Conservation (phyloP, 768 basidiomycete genomes). For the Collybia sordida region DNA sequence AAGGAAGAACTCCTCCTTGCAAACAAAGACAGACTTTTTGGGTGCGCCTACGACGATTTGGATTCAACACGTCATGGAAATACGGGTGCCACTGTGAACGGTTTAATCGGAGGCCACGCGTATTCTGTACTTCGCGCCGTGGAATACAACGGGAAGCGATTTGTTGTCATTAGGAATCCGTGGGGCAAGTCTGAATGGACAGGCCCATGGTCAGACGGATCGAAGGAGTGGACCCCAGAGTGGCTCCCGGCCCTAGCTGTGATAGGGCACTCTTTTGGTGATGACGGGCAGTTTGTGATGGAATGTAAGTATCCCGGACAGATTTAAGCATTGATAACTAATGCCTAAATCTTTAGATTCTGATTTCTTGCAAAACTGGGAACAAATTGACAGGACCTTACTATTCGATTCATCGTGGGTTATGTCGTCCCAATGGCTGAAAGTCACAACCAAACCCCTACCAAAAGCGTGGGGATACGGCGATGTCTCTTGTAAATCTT, state of each 20-base stretch:
- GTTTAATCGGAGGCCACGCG: conserved; percentile 40
- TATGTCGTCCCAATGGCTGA: conserved; percentile 41
- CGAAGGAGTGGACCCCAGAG: conserved; percentile 53
- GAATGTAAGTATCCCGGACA: conserved; percentile 32
- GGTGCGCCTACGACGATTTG: conserved; percentile 39
- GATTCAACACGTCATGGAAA: conserved; percentile 28
- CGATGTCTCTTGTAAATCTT: conserved; percentile 37
- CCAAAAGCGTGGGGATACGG: conserved; percentile 37
- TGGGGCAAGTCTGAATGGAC: conserved; percentile 52
- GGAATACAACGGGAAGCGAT: conserved; percentile 46
- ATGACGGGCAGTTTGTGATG: conserved; percentile 55
- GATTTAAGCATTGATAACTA: not conserved
- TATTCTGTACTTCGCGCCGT: conserved; percentile 48
- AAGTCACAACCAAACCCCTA: conserved; percentile 25
- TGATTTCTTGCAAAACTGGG: conserved; percentile 38
- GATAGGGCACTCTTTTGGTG: conserved; percentile 46
- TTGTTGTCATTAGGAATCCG: conserved; percentile 49
- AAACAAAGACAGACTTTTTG: conserved; percentile 49
- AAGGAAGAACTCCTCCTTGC: conserved; percentile 44
- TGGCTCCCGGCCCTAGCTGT: conserved; percentile 42
- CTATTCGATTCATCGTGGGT: conserved; percentile 39
- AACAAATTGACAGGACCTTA: conserved; percentile 35
- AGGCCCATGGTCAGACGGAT: conserved; percentile 52
- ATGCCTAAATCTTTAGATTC: conserved; percentile 21
- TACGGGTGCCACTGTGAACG: conserved; percentile 28